Evolutionary conservation across 2,329 filamentous ascomycete species (phyloP), one percentile per base, ranked within the genome.

Genomic region (Fusarium phyllophilum): DNA sequence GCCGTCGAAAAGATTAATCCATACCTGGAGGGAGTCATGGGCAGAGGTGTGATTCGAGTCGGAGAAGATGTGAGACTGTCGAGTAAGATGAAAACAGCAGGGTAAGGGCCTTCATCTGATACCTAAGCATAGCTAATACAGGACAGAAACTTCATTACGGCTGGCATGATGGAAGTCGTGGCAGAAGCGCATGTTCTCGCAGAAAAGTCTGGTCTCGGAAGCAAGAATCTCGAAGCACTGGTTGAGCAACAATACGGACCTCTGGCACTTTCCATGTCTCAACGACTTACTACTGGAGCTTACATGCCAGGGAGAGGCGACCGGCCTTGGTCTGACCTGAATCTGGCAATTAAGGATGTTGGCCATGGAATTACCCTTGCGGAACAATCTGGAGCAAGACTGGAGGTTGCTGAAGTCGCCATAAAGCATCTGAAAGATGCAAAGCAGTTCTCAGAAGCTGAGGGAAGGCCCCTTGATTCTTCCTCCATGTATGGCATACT

Each of bases 321-420:
- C 33, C 74, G 80, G 34, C 86, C 86, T 5, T 85, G 82, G 81
- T 88, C 86, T 1, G 86, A 86, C 42, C 66, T 89, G 7, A 82
- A 84, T 29, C 78, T 89, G 8, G 87, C 85, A 1, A 81, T 89
- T 13, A 88, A 89, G 66, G 87, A 89, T 72, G 86, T 88, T 0
- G 82, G 84, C 0, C 85, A 88, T 73, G 87, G 85, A 1, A 82
- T 88, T 18, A 78, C 78, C 11, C 81, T 83, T 34, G 87, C 86
- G 4, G 78, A 79, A 54, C 79, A 82, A 3, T 78, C 77, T 1
- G 85, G 85, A 0, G 72, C 83, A 29, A 80, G 72, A 24, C 70
- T 88, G 22, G 78, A 82, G 51, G 81, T 86, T 26, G 85, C 81
- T 0, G 83, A 86, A 61, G 75, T 85, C 31, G 85, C 82, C 10